Conservation (phyloP, 805 yeast genomes). For the Saccharomyces paradoxus region DNA sequence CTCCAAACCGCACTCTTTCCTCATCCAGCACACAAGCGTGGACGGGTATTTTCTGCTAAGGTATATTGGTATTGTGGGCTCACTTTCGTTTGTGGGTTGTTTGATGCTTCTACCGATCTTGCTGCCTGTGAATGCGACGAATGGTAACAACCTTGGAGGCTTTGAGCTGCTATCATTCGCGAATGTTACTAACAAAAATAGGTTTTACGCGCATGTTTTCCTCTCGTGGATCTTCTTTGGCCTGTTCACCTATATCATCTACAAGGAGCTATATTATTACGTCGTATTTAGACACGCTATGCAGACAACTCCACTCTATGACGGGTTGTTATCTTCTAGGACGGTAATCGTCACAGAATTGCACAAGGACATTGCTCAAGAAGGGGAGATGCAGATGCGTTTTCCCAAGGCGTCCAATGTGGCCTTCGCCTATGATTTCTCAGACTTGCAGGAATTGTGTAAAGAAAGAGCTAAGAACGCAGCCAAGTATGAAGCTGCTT, state of each 20-base stretch:
- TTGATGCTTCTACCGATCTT: constrained; percentile 57
- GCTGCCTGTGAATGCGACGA: constrained; percentile 67
- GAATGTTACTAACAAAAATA: constrained; percentile 53
- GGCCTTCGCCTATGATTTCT: constrained; percentile 58
- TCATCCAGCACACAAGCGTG: constrained; percentile 61
- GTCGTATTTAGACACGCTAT: constrained; percentile 63
- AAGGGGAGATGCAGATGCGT: constrained; percentile 41
- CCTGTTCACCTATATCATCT: constrained; percentile 52
- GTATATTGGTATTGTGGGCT: constrained; percentile 48
- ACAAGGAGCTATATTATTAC: constrained; percentile 67
- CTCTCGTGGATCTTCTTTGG: constrained; percentile 70
- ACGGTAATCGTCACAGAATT: constrained; percentile 68
- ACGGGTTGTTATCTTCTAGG: constrained; percentile 59
- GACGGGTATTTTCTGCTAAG: constrained; percentile 75
- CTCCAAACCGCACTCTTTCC: constrained; percentile 48
- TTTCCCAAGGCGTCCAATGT: constrained; percentile 58
- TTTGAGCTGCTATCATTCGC: constrained; percentile 59
- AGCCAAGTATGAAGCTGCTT: constrained; percentile 54
- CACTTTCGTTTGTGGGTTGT: constrained; percentile 46
- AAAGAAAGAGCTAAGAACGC: constrained; percentile 59
- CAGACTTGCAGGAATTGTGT: constrained; percentile 45
- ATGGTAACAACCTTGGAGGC: constrained; percentile 47
- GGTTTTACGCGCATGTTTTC: constrained; percentile 68
- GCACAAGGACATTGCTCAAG: constrained; percentile 42
- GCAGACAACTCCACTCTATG: constrained; percentile 66